These are phyloP conservation scores for Betula pendula DNA, from an alignment of 306 rosid genomes.

Conservation along the genomic window DNA sequence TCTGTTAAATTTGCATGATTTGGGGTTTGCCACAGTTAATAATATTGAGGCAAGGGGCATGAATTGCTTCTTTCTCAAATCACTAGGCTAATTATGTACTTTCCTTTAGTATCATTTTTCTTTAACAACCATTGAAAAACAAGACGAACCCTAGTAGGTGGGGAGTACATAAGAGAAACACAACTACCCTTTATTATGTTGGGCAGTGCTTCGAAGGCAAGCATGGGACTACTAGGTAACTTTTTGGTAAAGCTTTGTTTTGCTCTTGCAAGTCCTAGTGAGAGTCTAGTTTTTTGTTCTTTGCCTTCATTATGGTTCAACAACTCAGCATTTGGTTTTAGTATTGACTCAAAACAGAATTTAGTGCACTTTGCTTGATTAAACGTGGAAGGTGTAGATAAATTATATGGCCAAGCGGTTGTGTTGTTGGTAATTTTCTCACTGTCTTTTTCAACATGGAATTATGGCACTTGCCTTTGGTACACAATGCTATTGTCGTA, in stretches of 20 bases:
- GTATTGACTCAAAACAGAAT: neutral
- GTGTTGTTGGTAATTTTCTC: neutral
- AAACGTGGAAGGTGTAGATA: neutral
- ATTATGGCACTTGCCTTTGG: neutral
- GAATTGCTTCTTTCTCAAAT: neutral
- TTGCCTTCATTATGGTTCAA: neutral
- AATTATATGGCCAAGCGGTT: slow-evolving; percentile 2
- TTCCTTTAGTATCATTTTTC: neutral
- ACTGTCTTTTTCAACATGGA: neutral
- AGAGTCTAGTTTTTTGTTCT: neutral
- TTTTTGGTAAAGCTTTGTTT: neutral
- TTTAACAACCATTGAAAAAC: neutral
- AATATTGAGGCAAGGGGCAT: neutral
- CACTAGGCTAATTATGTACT: neutral
- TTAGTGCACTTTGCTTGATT: neutral
- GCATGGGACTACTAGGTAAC: neutral
- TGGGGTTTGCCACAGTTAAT: neutral
- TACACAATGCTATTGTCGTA: neutral
- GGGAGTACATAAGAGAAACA: neutral
- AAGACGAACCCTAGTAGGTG: neutral
- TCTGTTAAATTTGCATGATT: neutral
- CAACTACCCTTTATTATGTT: neutral
- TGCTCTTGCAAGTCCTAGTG: neutral
- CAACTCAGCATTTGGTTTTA: neutral
- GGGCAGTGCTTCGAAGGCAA: neutral